These are phyloP conservation scores for Elongisporangium senticosum DNA, from an alignment of 352 stramenopile species.

Conservation along the genomic window DNA sequence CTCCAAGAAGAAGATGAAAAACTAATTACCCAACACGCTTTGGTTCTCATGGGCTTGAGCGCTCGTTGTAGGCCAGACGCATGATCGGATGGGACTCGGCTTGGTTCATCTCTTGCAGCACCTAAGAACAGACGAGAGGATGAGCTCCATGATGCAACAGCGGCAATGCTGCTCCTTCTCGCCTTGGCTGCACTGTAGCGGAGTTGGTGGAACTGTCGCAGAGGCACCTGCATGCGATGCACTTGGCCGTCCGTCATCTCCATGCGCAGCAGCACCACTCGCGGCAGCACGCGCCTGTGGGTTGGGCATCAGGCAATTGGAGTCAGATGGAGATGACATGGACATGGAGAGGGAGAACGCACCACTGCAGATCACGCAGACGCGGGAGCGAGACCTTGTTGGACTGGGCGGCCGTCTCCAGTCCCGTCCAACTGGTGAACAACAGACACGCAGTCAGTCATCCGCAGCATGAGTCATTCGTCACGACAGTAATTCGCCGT, in stretches of 20 bases:
- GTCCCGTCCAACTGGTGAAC: constrained; percentile 17
- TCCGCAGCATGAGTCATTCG: not conserved
- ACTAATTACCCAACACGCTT: constrained; percentile 21
- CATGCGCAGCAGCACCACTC: constrained; percentile 40
- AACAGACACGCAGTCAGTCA: not conserved
- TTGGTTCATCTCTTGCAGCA: constrained; percentile 73
- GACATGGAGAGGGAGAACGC: constrained; percentile 1
- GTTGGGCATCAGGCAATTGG: not conserved
- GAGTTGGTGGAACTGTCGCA: constrained; percentile 70
- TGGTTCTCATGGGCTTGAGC: constrained; percentile 9
- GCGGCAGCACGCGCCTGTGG: constrained; percentile 9
- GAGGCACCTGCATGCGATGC: constrained; percentile 38
- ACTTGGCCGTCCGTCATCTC: constrained; percentile 39
- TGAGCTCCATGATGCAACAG: not conserved
- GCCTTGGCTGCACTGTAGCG: constrained; percentile 67
- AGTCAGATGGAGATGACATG: not conserved
- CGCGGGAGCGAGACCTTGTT: constrained; percentile 26
- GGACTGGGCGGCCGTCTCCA: constrained; percentile 7
- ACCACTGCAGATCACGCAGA: constrained; percentile 36
- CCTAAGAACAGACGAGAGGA: constrained; percentile 9
- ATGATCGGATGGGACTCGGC: constrained; percentile 75
- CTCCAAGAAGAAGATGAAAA: constrained; percentile 82
- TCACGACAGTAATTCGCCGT: not conserved
- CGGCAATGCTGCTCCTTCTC: not conserved
- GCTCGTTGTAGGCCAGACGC: constrained; percentile 48